A percentile compares a stretch with the other conserved stretches of the same genome.
Conservation (phyloP, 805 yeast species). For the Nakazawaea laoshanensis region DNA sequence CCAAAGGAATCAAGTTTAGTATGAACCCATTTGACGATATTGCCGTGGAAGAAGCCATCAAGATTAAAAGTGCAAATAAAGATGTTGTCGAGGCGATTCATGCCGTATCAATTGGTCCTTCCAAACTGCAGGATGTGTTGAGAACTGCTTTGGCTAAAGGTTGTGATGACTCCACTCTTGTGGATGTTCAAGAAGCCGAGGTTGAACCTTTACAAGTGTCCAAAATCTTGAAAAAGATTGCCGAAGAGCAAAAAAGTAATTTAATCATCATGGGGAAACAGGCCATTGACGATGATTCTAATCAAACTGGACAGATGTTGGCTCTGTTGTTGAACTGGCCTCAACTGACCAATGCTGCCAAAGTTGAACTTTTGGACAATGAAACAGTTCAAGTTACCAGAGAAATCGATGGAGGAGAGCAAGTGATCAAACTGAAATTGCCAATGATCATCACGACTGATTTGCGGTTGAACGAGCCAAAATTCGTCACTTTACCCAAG, state of each 20-base stretch:
- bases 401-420: conserved; percentile 95
- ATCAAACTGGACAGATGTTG: conserved; percentile 94
- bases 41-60: conserved; percentile 91
- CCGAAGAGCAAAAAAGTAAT: conserved; percentile 63
- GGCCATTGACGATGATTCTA: conserved; percentile 91
- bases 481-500: conserved; percentile 93
- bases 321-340: conserved; percentile 95
- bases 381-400: conserved; percentile 63
- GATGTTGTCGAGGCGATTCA: conserved; percentile 71
- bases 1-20: conserved; percentile 83
- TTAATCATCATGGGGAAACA: conserved; percentile 90
- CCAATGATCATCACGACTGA: conserved; percentile 91
- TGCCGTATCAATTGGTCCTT: conserved; percentile 85
- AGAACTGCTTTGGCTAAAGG: conserved; percentile 94
- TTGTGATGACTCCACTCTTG: conserved; percentile 75
- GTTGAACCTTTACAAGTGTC: conserved; percentile 89
- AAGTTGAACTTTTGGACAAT: conserved; percentile 55
- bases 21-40: conserved; percentile 98
- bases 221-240: conserved; percentile 68
- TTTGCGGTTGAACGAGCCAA: conserved; percentile 87
- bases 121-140: conserved; percentile 80
- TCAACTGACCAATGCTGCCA: conserved; percentile 91
- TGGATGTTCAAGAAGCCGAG: conserved; percentile 61
- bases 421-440: conserved; percentile 64
- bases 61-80: conserved; percentile 60